Evolutionary conservation across 345 rosid genomes (phyloP).

Genomic region (Ceriops tagal): DNA sequence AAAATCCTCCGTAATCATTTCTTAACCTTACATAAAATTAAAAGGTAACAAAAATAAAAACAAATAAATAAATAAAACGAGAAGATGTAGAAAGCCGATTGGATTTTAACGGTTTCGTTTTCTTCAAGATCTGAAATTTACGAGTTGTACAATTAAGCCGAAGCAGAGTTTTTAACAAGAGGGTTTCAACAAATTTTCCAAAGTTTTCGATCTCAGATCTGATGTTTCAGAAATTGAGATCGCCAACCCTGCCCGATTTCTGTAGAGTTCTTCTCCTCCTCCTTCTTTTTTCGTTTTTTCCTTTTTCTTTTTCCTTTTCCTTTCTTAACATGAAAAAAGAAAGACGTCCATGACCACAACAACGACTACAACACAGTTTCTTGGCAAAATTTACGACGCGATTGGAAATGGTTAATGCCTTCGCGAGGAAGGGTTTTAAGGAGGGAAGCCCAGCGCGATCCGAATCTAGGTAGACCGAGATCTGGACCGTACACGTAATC

Average conservation of each 20-base stretch:
- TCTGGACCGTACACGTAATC: conserved; percentile 82
- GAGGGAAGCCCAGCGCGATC: conserved; percentile 13
- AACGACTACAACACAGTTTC: neutral
- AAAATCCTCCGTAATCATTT: too few species aligned
- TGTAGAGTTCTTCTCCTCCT: neutral
- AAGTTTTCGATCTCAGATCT: conserved; percentile 3
- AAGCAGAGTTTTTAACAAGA: neutral
- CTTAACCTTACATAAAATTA: too few species aligned
- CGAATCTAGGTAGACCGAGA: conserved; percentile 40
- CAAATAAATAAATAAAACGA: too few species aligned
- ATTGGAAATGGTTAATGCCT: too few species aligned
- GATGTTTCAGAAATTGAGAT: conserved; percentile 6
- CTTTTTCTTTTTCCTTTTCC: neutral
- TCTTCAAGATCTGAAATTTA: conserved; percentile 3
- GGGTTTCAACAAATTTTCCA: neutral
- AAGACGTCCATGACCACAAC: neutral
- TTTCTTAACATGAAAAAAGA: neutral
- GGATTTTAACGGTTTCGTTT: too few species aligned
- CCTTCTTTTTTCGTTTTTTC: neutral
- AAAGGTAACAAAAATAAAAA: too few species aligned
- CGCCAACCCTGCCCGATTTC: neutral
- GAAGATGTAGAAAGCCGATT: too few species aligned
- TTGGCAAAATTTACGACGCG: neutral
- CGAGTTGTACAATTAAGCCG: neutral
- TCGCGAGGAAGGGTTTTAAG: neutral